A percentile compares a stretch with the other conserved stretches of the same genome.
phyloP scores from a whole-genome alignment of 768 basidiomycete species.

The Suillus hirtellus region DNA sequence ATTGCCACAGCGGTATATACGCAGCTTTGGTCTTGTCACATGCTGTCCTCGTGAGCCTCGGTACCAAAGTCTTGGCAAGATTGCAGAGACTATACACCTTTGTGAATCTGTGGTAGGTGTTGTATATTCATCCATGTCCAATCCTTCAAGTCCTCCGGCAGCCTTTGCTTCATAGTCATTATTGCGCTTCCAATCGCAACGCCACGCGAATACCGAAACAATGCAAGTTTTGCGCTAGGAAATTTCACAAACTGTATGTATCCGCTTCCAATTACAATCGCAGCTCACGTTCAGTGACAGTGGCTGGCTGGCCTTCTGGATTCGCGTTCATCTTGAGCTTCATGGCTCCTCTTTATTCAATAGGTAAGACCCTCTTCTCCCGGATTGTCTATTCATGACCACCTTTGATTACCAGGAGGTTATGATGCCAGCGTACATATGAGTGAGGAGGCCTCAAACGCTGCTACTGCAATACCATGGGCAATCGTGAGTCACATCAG shows the following conservation, averaged over 20 bases:
- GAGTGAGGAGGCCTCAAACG: not conserved
- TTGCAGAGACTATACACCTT: not conserved
- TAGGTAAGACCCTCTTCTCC: slow-evolving; percentile 2
- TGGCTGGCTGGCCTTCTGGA: slow-evolving; percentile 14
- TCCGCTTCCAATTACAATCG: not conserved
- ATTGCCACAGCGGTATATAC: not conserved
- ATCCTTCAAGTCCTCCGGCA: not conserved
- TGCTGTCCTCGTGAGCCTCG: not conserved
- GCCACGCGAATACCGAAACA: not conserved
- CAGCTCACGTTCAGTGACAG: slow-evolving; percentile 14
- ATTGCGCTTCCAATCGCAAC: not conserved
- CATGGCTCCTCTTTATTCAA: not conserved
- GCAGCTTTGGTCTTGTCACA: not conserved
- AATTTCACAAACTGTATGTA: slow-evolving; percentile 13
- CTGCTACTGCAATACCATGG: slow-evolving; percentile 12
- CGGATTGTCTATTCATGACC: slow-evolving; percentile 20
- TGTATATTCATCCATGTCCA: not conserved
- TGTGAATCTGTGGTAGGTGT: not conserved
- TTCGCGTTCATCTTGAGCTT: not conserved
- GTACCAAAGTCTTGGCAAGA: slow-evolving; percentile 1
- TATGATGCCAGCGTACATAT: slow-evolving; percentile 1
- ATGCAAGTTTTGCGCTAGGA: not conserved
- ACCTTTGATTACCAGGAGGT: slow-evolving; percentile 2
- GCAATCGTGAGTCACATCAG: not conserved
- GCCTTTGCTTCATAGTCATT: not conserved